Conservation (phyloP, 2,329 filamentous ascomycete genomes). For the Sporothrix variecibatus region DNA sequence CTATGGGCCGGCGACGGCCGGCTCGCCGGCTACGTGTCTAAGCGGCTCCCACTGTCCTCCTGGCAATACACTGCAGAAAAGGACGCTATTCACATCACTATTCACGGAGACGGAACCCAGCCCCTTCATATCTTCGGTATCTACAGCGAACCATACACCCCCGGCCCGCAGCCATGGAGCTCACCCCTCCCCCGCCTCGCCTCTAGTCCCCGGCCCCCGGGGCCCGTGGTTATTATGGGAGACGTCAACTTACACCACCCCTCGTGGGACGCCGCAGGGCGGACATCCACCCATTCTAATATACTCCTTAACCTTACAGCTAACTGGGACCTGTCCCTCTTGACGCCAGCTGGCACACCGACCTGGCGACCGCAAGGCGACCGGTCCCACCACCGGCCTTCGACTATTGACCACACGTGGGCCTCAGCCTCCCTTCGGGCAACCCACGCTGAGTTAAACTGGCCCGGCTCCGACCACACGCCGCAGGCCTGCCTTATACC, state of each 20-base stretch:
- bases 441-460: neutral
- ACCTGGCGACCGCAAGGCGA: neutral
- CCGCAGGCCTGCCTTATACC: neutral
- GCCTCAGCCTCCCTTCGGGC: neutral
- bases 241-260: conserved; percentile 12
- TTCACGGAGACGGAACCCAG: neutral
- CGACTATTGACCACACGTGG: conserved; percentile 10
- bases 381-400: neutral
- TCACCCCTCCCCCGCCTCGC: neutral
- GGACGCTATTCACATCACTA: neutral
- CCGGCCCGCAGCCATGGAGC: neutral
- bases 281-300: neutral
- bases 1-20: conserved; percentile 3
- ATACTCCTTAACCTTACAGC: neutral
- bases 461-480: neutral
- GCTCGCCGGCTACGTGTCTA: neutral
- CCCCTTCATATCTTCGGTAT: neutral
- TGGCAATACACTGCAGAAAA: neutral
- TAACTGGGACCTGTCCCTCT: neutral
- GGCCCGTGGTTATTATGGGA: neutral
- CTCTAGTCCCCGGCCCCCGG: neutral
- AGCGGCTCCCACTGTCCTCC: neutral
- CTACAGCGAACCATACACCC: neutral
- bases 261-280: neutral
- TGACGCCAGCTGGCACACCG: neutral